Base-by-base conservation (phyloP, 2,329 filamentous ascomycete species). In the Thermomyces lanuginosus region DNA sequence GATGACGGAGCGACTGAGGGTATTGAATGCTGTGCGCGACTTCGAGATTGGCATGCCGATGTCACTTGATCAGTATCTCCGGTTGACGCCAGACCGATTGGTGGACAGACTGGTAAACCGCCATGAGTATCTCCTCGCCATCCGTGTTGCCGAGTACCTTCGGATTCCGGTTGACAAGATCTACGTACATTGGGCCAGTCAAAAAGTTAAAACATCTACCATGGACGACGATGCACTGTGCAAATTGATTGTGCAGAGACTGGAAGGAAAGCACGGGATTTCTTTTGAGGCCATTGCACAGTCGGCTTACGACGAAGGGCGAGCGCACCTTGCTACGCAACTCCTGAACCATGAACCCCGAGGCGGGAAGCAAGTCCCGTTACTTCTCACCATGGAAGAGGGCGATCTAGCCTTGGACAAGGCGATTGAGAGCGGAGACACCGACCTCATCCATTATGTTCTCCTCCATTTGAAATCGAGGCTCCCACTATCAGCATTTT, bases 361-460 rank as follows among this genome's bases (percentile, higher is more conserved):
- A 31, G 86, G 83, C 2, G 89, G 86, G n/a, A 81, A 86, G 37
- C 89, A 98, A 53, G 89, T 98, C 0, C 89, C 89, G 0, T 66
- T 98, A 2, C 67, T 98, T 2, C 63, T 98, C 21, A 83, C 70
- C 48, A 93, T 95, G 80, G 84, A 92, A 42, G 84, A 98, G 51
- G 86, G 93, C 38, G 81, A 84, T 37, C 72, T 95, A 21, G 89
- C 89, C 0, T 68, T 98, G 0, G 86, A 95, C 60, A 98, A 95
- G 52, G 86, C 89, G 6, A 81, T 95, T 32, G 83, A 93, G 49
- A 92, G 81, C 34, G 86, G 86, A 10, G 89, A 98, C 45, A 86
- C 84, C 0, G 89, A 98, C 40, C 66, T 98, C 2, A 71, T 92
- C n/a, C 76, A 81, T 41, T 84, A 76, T 44, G 89, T 98, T 4